These are phyloP conservation scores for Ophiocordyceps robertsii DNA, from an alignment of 2,329 filamentous ascomycete genomes.

Conservation along the genomic window DNA sequence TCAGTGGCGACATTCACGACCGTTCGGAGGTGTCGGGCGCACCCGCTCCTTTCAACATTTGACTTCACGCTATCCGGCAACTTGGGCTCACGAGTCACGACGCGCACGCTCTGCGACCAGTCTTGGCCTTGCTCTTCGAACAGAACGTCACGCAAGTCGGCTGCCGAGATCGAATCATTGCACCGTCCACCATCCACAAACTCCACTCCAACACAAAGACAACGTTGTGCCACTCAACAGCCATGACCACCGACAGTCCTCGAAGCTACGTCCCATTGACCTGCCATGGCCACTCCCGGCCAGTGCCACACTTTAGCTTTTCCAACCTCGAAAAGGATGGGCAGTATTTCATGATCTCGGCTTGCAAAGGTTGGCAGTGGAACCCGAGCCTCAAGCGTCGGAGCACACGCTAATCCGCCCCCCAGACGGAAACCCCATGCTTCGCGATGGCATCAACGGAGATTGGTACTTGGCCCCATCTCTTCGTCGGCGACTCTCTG, in stretches of 20 bases:
- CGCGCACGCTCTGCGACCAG: too few relatives aligned
- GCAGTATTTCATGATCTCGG: constrained; percentile 83
- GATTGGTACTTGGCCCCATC: constrained; percentile 53
- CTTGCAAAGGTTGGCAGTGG: constrained; percentile 58
- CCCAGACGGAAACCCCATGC: constrained; percentile 92
- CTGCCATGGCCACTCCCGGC: constrained; percentile 86
- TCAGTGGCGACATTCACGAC: neutral
- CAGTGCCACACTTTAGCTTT: constrained; percentile 84
- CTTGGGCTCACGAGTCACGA: too few relatives aligned
- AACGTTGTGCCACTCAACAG: constrained; percentile 1
- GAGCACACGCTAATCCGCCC: constrained; percentile 8
- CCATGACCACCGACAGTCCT: constrained; percentile 22
- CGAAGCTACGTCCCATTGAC: constrained; percentile 72
- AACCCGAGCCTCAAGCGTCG: neutral
- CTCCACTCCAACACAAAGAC: neutral
- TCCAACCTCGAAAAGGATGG: constrained; percentile 72
- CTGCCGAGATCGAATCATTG: neutral
- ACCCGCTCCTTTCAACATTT: neutral
- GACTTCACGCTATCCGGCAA: neutral
- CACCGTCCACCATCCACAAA: neutral
- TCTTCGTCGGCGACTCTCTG: neutral
- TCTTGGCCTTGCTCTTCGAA: too few relatives aligned
- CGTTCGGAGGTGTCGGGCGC: neutral
- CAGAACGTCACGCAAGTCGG: too few relatives aligned
- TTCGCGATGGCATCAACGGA: constrained; percentile 87